Evolutionary conservation across 306 rosid species (phyloP).

Genomic region (Trifolium fragiferum): DNA sequence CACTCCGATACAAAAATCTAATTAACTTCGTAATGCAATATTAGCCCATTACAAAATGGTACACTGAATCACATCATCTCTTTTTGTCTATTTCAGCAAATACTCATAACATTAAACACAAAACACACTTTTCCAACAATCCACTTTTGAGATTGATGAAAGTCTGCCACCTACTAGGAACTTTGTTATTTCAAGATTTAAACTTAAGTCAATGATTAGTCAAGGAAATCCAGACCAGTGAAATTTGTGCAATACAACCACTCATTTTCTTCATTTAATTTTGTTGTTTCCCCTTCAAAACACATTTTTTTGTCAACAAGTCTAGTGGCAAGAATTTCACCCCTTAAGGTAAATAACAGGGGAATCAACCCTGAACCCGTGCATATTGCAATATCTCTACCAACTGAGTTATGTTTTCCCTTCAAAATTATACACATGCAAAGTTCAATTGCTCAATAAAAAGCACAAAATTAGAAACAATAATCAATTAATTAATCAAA

Average conservation of each 20-base stretch:
- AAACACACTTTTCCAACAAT: slow-evolving; percentile 18
- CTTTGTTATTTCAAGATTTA: slow-evolving; percentile 3
- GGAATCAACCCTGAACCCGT: no score
- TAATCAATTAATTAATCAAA: neutral
- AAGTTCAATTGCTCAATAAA: neutral
- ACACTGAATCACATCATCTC: slow-evolving; percentile 14
- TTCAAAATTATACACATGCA: neutral
- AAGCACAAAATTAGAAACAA: neutral
- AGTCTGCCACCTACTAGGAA: slow-evolving; percentile 13
- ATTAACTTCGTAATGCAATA: neutral
- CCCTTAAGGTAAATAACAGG: no score
- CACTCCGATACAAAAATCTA: slow-evolving; percentile 21
- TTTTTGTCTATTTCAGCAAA: slow-evolving; percentile 4
- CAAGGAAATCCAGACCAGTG: slow-evolving; percentile 24
- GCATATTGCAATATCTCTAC: no score
- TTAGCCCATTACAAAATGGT: slow-evolving; percentile 24
- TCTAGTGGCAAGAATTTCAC: no score
- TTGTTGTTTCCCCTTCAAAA: neutral
- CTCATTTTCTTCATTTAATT: slow-evolving; percentile 4
- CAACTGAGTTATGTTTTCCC: neutral
- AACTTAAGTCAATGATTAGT: slow-evolving; percentile 12
- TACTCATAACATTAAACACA: slow-evolving; percentile 19
- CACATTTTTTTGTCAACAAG: no score
- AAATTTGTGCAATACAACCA: neutral
- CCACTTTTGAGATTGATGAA: slow-evolving; percentile 23